Evolutionary conservation across 768 basidiomycete genomes (phyloP), one percentile per base, ranked within the genome.

Genomic region (Mycena olivaceomarginata): DNA sequence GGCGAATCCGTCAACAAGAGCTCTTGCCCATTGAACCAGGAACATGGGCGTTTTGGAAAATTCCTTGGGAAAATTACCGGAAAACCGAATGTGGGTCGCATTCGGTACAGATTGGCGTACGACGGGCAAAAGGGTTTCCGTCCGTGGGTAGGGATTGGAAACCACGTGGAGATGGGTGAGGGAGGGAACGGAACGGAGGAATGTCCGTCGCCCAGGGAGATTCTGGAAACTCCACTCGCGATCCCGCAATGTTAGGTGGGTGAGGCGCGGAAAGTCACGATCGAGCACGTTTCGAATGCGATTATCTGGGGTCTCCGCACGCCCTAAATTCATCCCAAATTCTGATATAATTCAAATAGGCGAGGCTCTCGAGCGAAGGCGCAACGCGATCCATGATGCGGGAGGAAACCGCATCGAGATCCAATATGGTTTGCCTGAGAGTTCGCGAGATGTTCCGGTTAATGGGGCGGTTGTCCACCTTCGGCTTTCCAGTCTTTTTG

Each of bases 111-210:
- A 63, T 12, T 39, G 56, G 59, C 65, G 66, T 12, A 75, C 13
- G 11, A 63, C 59, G 10, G 74, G 51, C 15, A 74, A 60, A 7
- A 18, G 4, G 15, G 1, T 18, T 51, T 51, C 16, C 37, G 10
- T 16, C 22, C 57, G 12, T 4, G 60, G 70, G 53, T 37, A 46
- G 37, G 15, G 22, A 16, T 22, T 6, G 6, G 72, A 57, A 20
- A 76, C 39, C 51, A 76, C 40, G 43, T 79, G 78, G 22, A 79
- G 43, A 53, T 79, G 78, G 8, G 78, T 75, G 56, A 78, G 62
- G 37, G 70, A 40, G 5, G 70, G 74, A 15, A 79, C 41, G 1
- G 70, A 10, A 8, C 18, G 75, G 46, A 75, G 69, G 53, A 76
- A 62, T 22, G 40, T 43, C 41, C 12, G 66, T 31, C 20, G 41